Conservation (phyloP, 148 eudicot species). For the Vaccinium darrowii region DNA sequence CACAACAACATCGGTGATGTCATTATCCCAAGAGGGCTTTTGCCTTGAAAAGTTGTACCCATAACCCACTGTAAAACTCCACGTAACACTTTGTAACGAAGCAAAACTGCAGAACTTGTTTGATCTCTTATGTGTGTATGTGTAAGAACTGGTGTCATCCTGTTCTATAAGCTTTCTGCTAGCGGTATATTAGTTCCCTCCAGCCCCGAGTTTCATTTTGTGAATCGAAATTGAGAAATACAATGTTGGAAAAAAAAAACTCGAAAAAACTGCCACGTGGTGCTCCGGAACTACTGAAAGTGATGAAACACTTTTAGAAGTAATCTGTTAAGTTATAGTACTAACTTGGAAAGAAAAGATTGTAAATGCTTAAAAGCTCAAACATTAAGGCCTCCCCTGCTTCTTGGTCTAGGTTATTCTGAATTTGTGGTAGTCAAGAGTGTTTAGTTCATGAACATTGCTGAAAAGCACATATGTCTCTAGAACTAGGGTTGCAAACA, state of each 20-base stretch:
- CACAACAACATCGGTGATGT: slow-evolving; percentile 96
- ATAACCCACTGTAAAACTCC: slow-evolving; percentile 1
- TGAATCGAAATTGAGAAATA: background rate
- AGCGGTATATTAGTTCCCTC: background rate
- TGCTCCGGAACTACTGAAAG: background rate
- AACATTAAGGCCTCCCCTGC: no score
- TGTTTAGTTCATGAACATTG: no score
- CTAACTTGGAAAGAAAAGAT: background rate
- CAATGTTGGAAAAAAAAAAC: background rate
- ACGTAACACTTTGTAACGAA: slow-evolving; percentile 15
- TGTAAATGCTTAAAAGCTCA: background rate
- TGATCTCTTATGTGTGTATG: background rate
- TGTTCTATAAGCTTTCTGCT: background rate
- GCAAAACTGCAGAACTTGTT: background rate
- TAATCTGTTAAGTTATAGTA: background rate
- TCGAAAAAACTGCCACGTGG: background rate
- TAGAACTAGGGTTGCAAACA: no score
- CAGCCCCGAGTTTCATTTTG: background rate
- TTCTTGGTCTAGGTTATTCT: no score
- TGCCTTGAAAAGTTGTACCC: slow-evolving; percentile 10
- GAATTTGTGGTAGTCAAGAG: no score
- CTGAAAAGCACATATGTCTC: no score
- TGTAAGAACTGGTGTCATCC: background rate
- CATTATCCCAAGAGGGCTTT: slow-evolving; percentile 54
- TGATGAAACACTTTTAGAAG: background rate